phyloP scores from a whole-genome alignment of 805 yeast species.

The Ogataea polymorpha region DNA sequence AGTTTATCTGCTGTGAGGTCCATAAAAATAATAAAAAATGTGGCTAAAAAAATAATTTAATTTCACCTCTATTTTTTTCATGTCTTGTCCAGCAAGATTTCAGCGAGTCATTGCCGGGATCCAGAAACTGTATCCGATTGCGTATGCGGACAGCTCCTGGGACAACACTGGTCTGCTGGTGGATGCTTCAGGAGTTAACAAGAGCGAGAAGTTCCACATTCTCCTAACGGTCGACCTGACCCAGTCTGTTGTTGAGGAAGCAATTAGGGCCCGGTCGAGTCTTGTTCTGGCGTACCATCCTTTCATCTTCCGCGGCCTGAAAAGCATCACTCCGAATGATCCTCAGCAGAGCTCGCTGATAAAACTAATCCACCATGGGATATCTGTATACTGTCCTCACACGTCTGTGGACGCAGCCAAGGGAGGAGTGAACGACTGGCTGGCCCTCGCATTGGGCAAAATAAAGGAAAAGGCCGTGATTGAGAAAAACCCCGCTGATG shows the following conservation, averaged over 20 bases:
- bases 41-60: background rate
- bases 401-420: slow-evolving; percentile 91
- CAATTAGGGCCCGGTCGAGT: slow-evolving; percentile 51
- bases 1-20: slow-evolving; percentile 37
- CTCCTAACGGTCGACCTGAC: slow-evolving; percentile 86
- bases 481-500: slow-evolving; percentile 40
- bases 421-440: slow-evolving; percentile 95
- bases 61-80: background rate
- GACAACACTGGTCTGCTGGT: slow-evolving; percentile 92
- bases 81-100: slow-evolving; percentile 29
- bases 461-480: slow-evolving; percentile 36
- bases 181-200: slow-evolving; percentile 44
- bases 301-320: slow-evolving; percentile 86
- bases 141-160: slow-evolving; percentile 85
- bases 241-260: slow-evolving; percentile 79
- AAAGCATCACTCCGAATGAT: slow-evolving; percentile 56
- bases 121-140: slow-evolving; percentile 75
- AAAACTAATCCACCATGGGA: slow-evolving; percentile 67
- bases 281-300: slow-evolving; percentile 90
- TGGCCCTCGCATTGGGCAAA: slow-evolving; percentile 53
- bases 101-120: slow-evolving; percentile 49
- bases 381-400: slow-evolving; percentile 92
- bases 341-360: slow-evolving; percentile 82
- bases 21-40: slow-evolving; percentile 9
- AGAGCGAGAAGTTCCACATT: slow-evolving; percentile 31